Conservation (phyloP, 2,329 filamentous ascomycete genomes). For the Fusarium buharicum region DNA sequence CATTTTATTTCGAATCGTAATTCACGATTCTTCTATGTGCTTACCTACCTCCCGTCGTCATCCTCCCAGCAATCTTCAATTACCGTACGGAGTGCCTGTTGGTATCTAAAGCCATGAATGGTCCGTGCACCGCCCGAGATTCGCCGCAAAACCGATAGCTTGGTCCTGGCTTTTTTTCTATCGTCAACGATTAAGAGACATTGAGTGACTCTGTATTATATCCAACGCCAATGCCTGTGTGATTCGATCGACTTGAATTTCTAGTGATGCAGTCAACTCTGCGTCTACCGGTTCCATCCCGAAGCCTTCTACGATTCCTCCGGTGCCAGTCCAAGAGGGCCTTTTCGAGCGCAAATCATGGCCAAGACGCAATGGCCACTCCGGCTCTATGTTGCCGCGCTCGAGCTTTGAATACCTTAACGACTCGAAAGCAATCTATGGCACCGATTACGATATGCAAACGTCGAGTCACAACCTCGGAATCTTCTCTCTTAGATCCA, state of each 20-base stretch:
- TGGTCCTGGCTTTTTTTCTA: slow-evolving; percentile 26
- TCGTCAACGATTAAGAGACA: slow-evolving; percentile 30
- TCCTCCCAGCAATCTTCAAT: background rate
- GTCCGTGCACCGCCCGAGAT: slow-evolving; percentile 22
- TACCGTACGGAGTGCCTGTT: too few species aligned
- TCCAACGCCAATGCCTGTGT: slow-evolving; percentile 33
- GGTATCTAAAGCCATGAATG: background rate
- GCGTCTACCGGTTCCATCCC: slow-evolving; percentile 61
- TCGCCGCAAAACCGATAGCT: slow-evolving; percentile 21
- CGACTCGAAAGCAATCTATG: slow-evolving; percentile 27
- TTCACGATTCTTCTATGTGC: too few species aligned
- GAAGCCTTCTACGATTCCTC: slow-evolving; percentile 75
- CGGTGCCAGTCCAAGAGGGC: slow-evolving; percentile 73
- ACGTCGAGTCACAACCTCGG: slow-evolving; percentile 35
- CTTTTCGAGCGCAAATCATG: slow-evolving; percentile 60
- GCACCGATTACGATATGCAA: slow-evolving; percentile 19
- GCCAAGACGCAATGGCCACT: slow-evolving; percentile 36
- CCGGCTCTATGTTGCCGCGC: slow-evolving; percentile 34
- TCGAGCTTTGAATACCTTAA: slow-evolving; percentile 21
- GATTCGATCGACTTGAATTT: slow-evolving; percentile 10
- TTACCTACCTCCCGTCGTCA: background rate
- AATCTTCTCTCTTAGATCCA: slow-evolving; percentile 48
- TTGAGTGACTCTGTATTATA: slow-evolving; percentile 8
- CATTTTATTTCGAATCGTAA: too few species aligned
- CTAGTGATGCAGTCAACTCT: slow-evolving; percentile 58